Evolutionary conservation across 2,329 filamentous ascomycete species (phyloP).

Genomic region (Trichothecium roseum): DNA sequence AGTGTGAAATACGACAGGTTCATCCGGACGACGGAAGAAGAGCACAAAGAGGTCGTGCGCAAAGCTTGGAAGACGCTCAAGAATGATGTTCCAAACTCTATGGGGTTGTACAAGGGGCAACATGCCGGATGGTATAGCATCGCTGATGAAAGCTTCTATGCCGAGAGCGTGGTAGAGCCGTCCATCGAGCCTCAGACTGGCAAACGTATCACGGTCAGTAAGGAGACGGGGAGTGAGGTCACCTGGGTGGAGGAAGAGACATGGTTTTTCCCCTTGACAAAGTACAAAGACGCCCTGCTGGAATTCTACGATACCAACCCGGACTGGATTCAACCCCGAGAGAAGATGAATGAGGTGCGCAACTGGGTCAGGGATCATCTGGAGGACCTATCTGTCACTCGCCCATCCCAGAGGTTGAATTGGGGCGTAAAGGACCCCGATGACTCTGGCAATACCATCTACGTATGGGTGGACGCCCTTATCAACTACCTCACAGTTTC

Average conservation of each 20-base stretch:
- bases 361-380: slow-evolving; percentile 67
- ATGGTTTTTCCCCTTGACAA: slow-evolving; percentile 87
- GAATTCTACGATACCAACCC: slow-evolving; percentile 72
- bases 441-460: slow-evolving; percentile 81
- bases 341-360: slow-evolving; percentile 69
- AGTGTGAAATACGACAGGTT: slow-evolving; percentile 74
- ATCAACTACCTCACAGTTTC: slow-evolving; percentile 87
- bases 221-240: slow-evolving; percentile 84
- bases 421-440: slow-evolving; percentile 89
- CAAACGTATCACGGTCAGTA: slow-evolving; percentile 68
- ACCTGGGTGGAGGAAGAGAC: slow-evolving; percentile 92
- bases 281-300: slow-evolving; percentile 68
- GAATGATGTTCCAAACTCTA: slow-evolving; percentile 39
- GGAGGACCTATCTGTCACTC: slow-evolving; percentile 80
- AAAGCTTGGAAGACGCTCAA: slow-evolving; percentile 80
- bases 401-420: slow-evolving; percentile 63
- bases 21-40: slow-evolving; percentile 78
- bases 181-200: slow-evolving; percentile 72
- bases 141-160: slow-evolving; percentile 94
- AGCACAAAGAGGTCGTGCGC: slow-evolving; percentile 76
- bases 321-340: slow-evolving; percentile 61
- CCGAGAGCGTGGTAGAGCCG: slow-evolving; percentile 61
- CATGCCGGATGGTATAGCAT: slow-evolving; percentile 97
- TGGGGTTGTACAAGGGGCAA: slow-evolving; percentile 72
- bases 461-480: slow-evolving; percentile 95